These are phyloP conservation scores for Akanthomyces uredinophilus DNA, from an alignment of 2,329 filamentous ascomycete species.

Conservation along the genomic window DNA sequence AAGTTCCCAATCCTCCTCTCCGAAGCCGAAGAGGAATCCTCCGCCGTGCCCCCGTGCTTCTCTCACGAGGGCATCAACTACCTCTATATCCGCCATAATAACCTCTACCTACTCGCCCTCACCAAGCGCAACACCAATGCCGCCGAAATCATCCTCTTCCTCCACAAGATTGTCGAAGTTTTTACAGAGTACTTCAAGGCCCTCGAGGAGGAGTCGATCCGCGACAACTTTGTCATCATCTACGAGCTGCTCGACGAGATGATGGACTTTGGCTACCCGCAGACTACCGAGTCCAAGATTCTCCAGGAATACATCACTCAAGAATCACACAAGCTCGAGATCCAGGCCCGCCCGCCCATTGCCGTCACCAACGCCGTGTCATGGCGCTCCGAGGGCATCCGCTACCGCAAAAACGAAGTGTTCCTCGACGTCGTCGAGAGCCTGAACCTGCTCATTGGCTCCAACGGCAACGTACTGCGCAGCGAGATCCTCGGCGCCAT, in stretches of 20 bases:
- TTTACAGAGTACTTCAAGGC: conserved; percentile 99
- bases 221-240: conserved; percentile 99
- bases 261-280: conserved; percentile 99
- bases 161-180: conserved; percentile 97
- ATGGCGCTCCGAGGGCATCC: conserved; percentile 95
- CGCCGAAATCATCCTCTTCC: conserved; percentile 94
- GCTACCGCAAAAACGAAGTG: conserved; percentile 98
- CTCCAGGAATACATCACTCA: conserved; percentile 99
- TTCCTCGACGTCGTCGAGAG: conserved; percentile 97
- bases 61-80: conserved; percentile 99
- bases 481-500: conserved; percentile 95
- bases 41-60: conserved; percentile 94
- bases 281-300: conserved; percentile 98
- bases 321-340: conserved; percentile 96
- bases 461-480: conserved; percentile 89
- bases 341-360: conserved; percentile 92
- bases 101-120: conserved; percentile 93
- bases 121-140: conserved; percentile 99
- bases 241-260: conserved; percentile 98
- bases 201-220: conserved; percentile 95
- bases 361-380: conserved; percentile 97
- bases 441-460: conserved; percentile 88
- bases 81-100: conserved; percentile 98
- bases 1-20: conserved; percentile 94
- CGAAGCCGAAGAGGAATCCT: conserved; percentile 98